Base-by-base conservation (phyloP, 2,329 filamentous ascomycete species). In the Pyrenochaeta sp. region DNA sequence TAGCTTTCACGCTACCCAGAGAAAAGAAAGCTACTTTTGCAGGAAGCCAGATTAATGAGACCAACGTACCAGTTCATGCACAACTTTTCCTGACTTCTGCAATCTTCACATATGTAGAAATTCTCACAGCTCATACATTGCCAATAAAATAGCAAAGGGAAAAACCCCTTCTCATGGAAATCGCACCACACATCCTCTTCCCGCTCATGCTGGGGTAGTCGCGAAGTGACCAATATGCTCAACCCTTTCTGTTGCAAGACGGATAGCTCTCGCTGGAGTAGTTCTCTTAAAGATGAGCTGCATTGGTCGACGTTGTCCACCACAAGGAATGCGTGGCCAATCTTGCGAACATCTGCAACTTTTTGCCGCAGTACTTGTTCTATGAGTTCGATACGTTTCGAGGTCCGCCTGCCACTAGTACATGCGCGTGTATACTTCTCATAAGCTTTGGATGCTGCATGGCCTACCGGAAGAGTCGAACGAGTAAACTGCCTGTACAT, bases 241-340 rank as follows among this genome's bases (percentile, higher is more conserved):
- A 66, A 30, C 0, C 59, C 54, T 4, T 13, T 28, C 6, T 55
- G 22, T 19, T 61, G 60, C 12, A 70, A 37, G 1, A 39, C 30
- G 10, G 48, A 50, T 1, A 70, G 47, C 40, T 70, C 62, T 1
- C 48, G 34, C 10, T 64, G 52, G 9, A 70, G 42, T 10, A 70
- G 52, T n/a, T 61, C 28, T 3, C 51, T 45, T 43, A 67, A 40
- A 2, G 59, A 57, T 15, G 54, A 28, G 24, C 58, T 59, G 37
- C 60, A 63, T 32, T 57, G 53, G 54, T 70, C 67, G 8, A 66
- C 43, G n/a, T 61, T 61, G 48, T 70, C 67, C 10, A 70, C 15
- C n/a, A 70, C 39, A 22, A 70, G 50, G n/a, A 64, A 67, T 3
- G 40, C 32, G 9, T 46, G 54, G 58, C 62, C 39, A 50, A 49